phyloP scores from a whole-genome alignment of 306 rosid genomes.

The Parietaria judaica region DNA sequence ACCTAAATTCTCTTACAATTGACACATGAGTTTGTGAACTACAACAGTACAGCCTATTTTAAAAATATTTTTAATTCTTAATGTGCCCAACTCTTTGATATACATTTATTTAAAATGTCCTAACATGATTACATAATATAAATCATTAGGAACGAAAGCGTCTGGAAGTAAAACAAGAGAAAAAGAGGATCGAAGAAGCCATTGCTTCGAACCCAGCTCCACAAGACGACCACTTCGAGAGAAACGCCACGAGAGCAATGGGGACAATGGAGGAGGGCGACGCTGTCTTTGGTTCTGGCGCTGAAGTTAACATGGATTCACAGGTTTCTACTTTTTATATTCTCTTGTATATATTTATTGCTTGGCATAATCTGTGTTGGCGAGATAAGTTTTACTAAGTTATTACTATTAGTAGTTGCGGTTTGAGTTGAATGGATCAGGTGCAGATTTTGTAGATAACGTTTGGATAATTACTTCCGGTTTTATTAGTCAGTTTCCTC shows the following conservation, averaged over 20 bases:
- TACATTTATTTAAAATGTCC: not conserved
- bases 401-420: too few species aligned
- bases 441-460: too few species aligned
- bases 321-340: conserved; percentile 41
- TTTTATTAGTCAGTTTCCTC: too few species aligned
- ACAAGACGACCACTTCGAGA: conserved; percentile 72
- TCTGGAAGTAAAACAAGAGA: conserved; percentile 60
- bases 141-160: conserved; percentile 66
- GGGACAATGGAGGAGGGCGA: conserved; percentile 97
- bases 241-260: conserved; percentile 87
- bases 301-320: conserved; percentile 87
- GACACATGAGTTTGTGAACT: conserved; percentile 4
- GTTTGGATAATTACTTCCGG: too few species aligned
- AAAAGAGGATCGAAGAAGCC: conserved; percentile 68
- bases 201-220: conserved; percentile 75
- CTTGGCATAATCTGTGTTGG: too few species aligned
- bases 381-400: too few species aligned
- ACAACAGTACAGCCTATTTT: too few species aligned
- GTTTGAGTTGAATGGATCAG: too few species aligned
- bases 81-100: not conserved
- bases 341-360: not conserved
- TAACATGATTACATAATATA: conserved; percentile 3
- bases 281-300: conserved; percentile 82
- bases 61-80: not conserved
- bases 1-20: conserved; percentile 1